These are phyloP conservation scores for Boechera retrofracta DNA, from an alignment of 345 rosid species.

Conservation along the genomic window DNA sequence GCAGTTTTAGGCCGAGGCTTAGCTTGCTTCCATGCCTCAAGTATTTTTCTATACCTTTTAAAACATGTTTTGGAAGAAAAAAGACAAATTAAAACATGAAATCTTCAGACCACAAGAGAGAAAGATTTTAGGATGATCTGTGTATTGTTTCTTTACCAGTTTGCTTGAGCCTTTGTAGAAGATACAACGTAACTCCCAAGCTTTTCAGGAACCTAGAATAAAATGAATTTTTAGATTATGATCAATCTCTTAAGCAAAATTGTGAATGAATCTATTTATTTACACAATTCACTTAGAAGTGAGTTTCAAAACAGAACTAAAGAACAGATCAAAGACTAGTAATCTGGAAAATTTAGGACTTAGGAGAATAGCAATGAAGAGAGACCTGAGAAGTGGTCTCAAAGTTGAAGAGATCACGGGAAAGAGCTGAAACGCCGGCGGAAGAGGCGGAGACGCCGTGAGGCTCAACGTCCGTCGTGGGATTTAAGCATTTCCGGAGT, in stretches of 20 bases:
- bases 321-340: not conserved
- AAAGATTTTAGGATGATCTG: not conserved
- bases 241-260: slow-evolving; percentile 1
- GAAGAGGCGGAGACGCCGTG: slow-evolving; percentile 56
- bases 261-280: not conserved
- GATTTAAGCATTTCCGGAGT: slow-evolving; percentile 54
- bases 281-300: slow-evolving; percentile 5
- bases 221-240: not conserved
- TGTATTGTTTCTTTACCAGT: slow-evolving; percentile 58
- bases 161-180: slow-evolving; percentile 87
- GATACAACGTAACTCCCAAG: slow-evolving; percentile 73
- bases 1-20: slow-evolving; percentile 72
- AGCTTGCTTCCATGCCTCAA: slow-evolving; percentile 81
- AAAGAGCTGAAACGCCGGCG: slow-evolving; percentile 77
- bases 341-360: not conserved
- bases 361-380: slow-evolving; percentile 1
- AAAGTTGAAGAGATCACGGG: slow-evolving; percentile 72
- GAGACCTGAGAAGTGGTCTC: slow-evolving; percentile 81
- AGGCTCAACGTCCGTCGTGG: slow-evolving; percentile 55
- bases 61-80: slow-evolving; percentile 30
- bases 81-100: not conserved
- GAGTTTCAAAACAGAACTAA: not conserved
- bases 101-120: not conserved
- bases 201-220: slow-evolving; percentile 70
- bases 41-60: slow-evolving; percentile 81